Conservation (phyloP, 257 asterid genomes). For the Petunia axillaris region DNA sequence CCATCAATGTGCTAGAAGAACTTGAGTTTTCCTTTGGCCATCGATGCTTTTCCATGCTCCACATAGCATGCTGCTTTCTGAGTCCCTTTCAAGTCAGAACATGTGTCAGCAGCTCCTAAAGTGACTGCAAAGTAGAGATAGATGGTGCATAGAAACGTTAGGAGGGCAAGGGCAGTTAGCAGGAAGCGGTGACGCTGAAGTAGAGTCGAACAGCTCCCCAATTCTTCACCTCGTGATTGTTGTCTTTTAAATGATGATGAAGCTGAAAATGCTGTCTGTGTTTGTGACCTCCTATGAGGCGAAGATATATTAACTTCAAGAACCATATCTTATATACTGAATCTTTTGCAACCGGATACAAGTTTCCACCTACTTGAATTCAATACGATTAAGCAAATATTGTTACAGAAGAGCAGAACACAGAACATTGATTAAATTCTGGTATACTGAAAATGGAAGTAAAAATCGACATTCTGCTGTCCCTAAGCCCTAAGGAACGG, state of each 20-base stretch:
- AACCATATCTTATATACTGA: constrained; percentile 42
- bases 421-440: background rate
- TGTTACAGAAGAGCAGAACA: constrained; percentile 19
- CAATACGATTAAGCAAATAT: background rate
- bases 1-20: constrained; percentile 36
- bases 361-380: constrained; percentile 31
- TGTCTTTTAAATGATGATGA: constrained; percentile 44
- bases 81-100: constrained; percentile 54
- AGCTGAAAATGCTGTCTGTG: constrained; percentile 57
- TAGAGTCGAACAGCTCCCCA: constrained; percentile 57
- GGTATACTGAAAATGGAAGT: background rate
- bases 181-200: constrained; percentile 71
- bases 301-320: constrained; percentile 62
- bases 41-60: constrained; percentile 41
- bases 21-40: constrained; percentile 62
- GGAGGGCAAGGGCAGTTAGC: constrained; percentile 59
- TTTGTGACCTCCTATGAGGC: constrained; percentile 70
- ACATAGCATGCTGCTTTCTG: constrained; percentile 54
- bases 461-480: background rate
- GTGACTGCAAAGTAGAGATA: constrained; percentile 86
- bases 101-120: constrained; percentile 49
- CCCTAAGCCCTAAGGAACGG: background rate
- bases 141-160: constrained; percentile 59
- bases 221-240: constrained; percentile 42
- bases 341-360: constrained; percentile 28